Conservation (phyloP, 2,329 filamentous ascomycete species). For the Ceratocystis huliohia region DNA sequence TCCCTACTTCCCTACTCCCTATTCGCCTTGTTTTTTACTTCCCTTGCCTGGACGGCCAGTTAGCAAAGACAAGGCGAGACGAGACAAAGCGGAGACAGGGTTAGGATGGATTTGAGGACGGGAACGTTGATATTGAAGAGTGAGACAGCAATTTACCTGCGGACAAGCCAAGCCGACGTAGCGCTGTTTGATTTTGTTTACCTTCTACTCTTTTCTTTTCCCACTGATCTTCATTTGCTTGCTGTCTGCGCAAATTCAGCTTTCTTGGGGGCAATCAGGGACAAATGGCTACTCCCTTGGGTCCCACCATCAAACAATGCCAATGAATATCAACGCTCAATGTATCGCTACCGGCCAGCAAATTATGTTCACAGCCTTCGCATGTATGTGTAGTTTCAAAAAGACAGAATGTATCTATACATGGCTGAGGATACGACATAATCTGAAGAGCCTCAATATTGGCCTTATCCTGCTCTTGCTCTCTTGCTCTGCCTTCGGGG, state of each 20-base stretch:
- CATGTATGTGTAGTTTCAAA: background rate
- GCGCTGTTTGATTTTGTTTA: background rate
- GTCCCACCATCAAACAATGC: too few species aligned
- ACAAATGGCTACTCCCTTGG: too few species aligned
- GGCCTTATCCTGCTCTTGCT: background rate
- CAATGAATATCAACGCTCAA: too few species aligned
- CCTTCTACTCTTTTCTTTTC: background rate
- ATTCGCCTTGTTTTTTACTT: too few species aligned
- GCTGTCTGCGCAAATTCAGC: background rate
- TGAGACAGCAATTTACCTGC: too few species aligned
- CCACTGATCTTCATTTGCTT: background rate
- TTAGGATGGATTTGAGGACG: too few species aligned
- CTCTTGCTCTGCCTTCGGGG: background rate
- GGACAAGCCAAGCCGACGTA: too few species aligned
- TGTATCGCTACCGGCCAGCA: background rate
- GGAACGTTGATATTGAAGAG: too few species aligned
- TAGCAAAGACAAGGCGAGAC: too few species aligned
- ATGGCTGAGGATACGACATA: background rate
- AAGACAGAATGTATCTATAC: background rate
- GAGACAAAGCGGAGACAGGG: too few species aligned
- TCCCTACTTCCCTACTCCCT: too few species aligned
- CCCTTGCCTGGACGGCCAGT: too few species aligned
- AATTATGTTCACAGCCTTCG: background rate
- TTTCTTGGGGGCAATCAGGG: background rate
- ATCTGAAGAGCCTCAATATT: background rate